Percentiles rank a stretch among this genome's conserved stretches.
These are phyloP conservation scores for Torulaspora gathmanii DNA, from an alignment of 805 yeast genomes.

Conservation along the genomic window DNA sequence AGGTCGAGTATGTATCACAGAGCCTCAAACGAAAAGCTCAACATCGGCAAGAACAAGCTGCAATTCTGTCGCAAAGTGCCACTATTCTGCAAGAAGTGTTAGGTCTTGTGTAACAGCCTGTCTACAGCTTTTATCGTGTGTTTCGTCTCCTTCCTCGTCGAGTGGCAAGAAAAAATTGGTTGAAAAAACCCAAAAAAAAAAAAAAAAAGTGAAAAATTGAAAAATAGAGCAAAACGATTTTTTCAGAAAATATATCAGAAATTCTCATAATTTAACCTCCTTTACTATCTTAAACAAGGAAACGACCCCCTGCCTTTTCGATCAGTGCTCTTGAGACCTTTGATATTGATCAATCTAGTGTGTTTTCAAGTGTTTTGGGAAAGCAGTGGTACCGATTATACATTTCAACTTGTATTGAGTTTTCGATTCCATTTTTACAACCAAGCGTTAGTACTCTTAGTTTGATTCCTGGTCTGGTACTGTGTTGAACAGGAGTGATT, in stretches of 20 bases:
- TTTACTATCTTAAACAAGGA: neutral
- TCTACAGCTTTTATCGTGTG: neutral
- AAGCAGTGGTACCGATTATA: no score
- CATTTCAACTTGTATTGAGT: no score
- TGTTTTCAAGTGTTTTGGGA: no score
- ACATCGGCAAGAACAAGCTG: neutral
- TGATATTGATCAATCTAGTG: no score
- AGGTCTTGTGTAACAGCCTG: neutral
- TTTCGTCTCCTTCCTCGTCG: neutral
- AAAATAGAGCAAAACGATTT: slow-evolving; percentile 8
- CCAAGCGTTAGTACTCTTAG: neutral
- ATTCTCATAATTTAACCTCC: neutral
- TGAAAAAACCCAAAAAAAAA: slow-evolving; percentile 6
- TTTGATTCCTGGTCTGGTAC: neutral
- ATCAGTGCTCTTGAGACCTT: no score
- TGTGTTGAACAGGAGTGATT: neutral
- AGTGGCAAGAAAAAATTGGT: slow-evolving; percentile 5
- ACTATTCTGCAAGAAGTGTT: no score
- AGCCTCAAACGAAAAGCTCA: neutral
- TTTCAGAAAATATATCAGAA: neutral
- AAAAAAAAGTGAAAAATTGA: slow-evolving; percentile 4
- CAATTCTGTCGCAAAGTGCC: neutral
- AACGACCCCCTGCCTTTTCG: neutral
- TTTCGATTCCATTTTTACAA: no score
- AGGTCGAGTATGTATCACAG: neutral